Evolutionary conservation across 805 yeast species (phyloP), one percentile per base, ranked within the genome.

Genomic region (Ogataea methanolica): DNA sequence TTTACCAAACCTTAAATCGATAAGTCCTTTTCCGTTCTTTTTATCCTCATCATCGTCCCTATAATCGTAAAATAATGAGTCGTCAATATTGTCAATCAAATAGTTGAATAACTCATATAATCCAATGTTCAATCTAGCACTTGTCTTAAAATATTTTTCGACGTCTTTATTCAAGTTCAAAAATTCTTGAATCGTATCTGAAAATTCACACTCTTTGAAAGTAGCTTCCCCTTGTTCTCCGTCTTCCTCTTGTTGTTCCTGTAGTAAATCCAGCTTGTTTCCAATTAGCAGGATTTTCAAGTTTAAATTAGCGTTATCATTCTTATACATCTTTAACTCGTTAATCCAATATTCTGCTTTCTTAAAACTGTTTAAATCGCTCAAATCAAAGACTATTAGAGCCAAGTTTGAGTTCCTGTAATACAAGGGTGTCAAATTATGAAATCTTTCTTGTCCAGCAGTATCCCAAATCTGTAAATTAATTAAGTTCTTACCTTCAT

Each of bases 381-480:
- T 81, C 44, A 91, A 64, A 62, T 94, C 98, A 62, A 85, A 92
- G 21, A 95, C 96, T 0, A 94, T 85, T 22, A 94, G 73, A 0
- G 98, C 98, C 29, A 85, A 79, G 59, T 86, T 81, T 1, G 94
- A 84, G 57, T 87, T 85, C 46, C 95, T 70, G 60, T 87, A 86
- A 62, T 87, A 86, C 83, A 87, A 82, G 16, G 95, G 94, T 0
- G 94, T 90, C 52, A 86, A 67, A 17, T 88, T 82, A 59, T 85
- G 87, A 70, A 87, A 87, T 43, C 95, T 72, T 62, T 86, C 95
- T 63, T 86, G 99, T 23, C 99, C 99, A 0, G 99, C 99, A 14
- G 99, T 92, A 63, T 92, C 99, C 96, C 94, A 84, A 44, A 84
- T 82, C 59, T 84, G 89, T 56, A 83, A 74, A 57, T 79, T 82